Conservation (phyloP, 176 grass and related monocot genomes). For the Musa schizocarpa region DNA sequence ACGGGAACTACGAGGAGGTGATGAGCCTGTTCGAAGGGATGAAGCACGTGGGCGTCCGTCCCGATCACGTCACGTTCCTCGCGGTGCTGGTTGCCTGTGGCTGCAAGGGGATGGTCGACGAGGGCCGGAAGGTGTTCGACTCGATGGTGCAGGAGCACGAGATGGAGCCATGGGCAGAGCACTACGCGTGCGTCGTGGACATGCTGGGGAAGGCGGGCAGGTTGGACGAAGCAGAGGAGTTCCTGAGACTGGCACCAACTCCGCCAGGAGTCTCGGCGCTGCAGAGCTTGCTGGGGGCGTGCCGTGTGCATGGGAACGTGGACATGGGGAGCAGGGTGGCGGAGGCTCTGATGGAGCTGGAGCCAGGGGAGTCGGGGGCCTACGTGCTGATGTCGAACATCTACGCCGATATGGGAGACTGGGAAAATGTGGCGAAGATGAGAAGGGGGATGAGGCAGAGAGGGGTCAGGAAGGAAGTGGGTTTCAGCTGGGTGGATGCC, state of each 20-base stretch:
- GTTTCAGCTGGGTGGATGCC: slow-evolving; percentile 84
- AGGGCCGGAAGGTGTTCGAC: slow-evolving; percentile 43
- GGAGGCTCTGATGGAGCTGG: slow-evolving; percentile 29
- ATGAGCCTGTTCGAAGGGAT: slow-evolving; percentile 58
- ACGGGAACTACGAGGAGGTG: slow-evolving; percentile 42
- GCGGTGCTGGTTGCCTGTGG: slow-evolving; percentile 64
- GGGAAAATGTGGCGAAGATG: slow-evolving; percentile 53
- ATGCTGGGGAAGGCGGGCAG: slow-evolving; percentile 64
- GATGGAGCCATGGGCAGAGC: slow-evolving; percentile 61
- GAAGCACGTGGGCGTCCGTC: slow-evolving; percentile 27
- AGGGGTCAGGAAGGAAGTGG: slow-evolving; percentile 67
- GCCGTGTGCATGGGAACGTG: slow-evolving; percentile 48
- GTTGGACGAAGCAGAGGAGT: slow-evolving; percentile 59
- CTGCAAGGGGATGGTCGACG: slow-evolving; percentile 44
- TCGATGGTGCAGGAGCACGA: slow-evolving; percentile 34
- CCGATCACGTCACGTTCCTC: slow-evolving; percentile 58
- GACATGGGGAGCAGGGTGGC: slow-evolving; percentile 51
- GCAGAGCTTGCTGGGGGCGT: slow-evolving; percentile 71
- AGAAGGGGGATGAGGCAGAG: slow-evolving; percentile 56
- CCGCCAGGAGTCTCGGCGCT: slow-evolving; percentile 53
- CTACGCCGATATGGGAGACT: slow-evolving; percentile 60
- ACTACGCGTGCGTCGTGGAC: slow-evolving; percentile 74
- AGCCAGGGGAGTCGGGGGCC: slow-evolving; percentile 45
- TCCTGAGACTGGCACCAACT: slow-evolving; percentile 33
- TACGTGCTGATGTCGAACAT: slow-evolving; percentile 83